Evolutionary conservation across 176 grass and related monocot species (phyloP).

Genomic region (Themeda triandra): DNA sequence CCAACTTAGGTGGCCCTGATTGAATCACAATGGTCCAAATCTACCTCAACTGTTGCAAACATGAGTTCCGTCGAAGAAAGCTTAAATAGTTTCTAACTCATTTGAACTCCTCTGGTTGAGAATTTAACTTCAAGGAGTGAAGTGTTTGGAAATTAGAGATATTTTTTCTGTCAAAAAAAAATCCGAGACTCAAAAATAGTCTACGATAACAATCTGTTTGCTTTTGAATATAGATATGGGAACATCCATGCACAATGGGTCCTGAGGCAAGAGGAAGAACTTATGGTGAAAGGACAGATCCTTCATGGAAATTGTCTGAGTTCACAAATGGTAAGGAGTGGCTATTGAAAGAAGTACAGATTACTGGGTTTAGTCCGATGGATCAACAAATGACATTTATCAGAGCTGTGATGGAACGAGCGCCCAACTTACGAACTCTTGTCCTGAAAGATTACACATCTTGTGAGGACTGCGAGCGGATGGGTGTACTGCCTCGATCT

Average conservation of each 20-base stretch:
- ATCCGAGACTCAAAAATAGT: neutral
- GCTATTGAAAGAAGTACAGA: neutral
- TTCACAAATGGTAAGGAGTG: neutral
- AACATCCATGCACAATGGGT: neutral
- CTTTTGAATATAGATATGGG: neutral
- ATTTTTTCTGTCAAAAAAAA: neutral
- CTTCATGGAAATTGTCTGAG: neutral
- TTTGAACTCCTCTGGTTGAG: neutral
- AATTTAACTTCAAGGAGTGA: neutral
- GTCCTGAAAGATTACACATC: neutral
- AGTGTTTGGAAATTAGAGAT: neutral
- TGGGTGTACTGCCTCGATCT: neutral
- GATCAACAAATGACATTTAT: slow-evolving; percentile 3
- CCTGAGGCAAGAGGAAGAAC: neutral
- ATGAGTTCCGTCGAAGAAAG: neutral
- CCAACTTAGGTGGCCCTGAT: neutral
- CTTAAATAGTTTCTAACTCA: neutral
- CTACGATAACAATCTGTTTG: neutral
- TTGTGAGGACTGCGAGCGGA: neutral
- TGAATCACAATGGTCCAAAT: neutral
- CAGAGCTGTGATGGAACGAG: slow-evolving; percentile 10
- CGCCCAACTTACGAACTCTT: neutral
- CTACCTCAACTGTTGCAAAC: neutral
- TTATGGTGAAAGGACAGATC: neutral
- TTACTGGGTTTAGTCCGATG: slow-evolving; percentile 9